Evolutionary conservation across 495 filamentous ascomycete species (phyloP), one percentile per base, ranked within the genome.

Genomic region (Echria macrotheca): DNA sequence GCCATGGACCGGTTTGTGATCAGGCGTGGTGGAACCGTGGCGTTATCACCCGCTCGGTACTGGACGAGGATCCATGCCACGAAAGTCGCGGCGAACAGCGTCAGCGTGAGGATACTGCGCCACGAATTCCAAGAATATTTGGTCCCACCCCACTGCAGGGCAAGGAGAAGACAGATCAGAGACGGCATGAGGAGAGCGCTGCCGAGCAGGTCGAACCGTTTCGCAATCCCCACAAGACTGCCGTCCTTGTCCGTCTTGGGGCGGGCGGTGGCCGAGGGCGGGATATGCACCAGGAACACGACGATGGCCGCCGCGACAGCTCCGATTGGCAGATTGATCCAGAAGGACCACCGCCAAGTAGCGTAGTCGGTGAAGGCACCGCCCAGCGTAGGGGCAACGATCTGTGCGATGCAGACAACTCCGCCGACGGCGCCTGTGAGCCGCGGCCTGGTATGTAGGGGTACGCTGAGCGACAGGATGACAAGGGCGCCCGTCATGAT

Each of bases 101-200:
- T 69, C 21, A 90, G 74, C 0, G 89, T 69, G 1, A 73, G 78
- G 48, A 89, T 82, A 56, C 87, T 80, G 10, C 79, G 79, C 19
- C 69, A 75, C 43, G 66, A 73, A 26, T 61, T 57, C 87, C 86
- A 91, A 0, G 65, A 42, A 45, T 89, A 86, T 28, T 68, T 75
- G 2, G 71, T 72, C 1, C 87, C 87, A 26, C 86, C 87, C 88
- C 88, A 93, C 60, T 91, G 86, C n/a, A 94, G 69, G 0, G 88
- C 89, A 0, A 94, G 69, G 10, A 91, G 61, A 1, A 90, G 62
- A 46, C 78, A 82, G 49, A 88, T 67, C 18, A 91, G 74, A 6
- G 71, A 72, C 11, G 81, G 73, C 23, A 75, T 64, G 54, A 78
- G 71, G 64, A 66, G 31, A 1, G 26, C 32, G 17, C 44, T 53